Conservation (phyloP, 176 grass and related monocot species). For the Poa annua region DNA sequence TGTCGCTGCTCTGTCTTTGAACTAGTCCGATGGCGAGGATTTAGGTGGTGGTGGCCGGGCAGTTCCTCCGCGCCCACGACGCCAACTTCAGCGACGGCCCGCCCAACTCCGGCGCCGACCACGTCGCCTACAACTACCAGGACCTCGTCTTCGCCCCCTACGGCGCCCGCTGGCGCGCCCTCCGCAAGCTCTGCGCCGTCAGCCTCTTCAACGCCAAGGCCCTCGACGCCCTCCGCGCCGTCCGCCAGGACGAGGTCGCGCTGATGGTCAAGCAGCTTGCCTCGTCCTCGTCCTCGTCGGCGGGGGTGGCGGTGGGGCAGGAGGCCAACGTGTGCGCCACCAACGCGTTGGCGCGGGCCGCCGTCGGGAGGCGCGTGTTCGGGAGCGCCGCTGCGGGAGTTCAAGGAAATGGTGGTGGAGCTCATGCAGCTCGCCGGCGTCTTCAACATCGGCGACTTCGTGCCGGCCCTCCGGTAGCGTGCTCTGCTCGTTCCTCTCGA, state of each 20-base stretch:
- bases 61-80: conserved; percentile 69
- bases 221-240: conserved; percentile 48
- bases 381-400: conserved; percentile 39
- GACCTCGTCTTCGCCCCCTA: conserved; percentile 89
- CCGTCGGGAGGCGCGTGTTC: conserved; percentile 66
- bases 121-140: conserved; percentile 85
- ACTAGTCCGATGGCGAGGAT: too few species aligned
- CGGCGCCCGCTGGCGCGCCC: conserved; percentile 65
- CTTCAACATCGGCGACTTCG: conserved; percentile 72
- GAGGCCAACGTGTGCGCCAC: conserved; percentile 65
- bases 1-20: too few species aligned
- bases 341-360: conserved; percentile 58
- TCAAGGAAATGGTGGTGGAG: conserved; percentile 74
- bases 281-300: background rate
- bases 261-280: conserved; percentile 39
- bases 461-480: conserved; percentile 52
- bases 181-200: conserved; percentile 65
- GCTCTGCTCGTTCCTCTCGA: too few species aligned
- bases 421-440: conserved; percentile 62
- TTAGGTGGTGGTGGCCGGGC: conserved; percentile 45
- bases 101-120: conserved; percentile 81
- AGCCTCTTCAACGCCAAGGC: conserved; percentile 71
- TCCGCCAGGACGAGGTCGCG: conserved; percentile 53
- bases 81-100: conserved; percentile 72
- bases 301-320: conserved; percentile 46